phyloP scores from a whole-genome alignment of 2,329 filamentous ascomycete genomes.

The Nothomitra cinnamomea region DNA sequence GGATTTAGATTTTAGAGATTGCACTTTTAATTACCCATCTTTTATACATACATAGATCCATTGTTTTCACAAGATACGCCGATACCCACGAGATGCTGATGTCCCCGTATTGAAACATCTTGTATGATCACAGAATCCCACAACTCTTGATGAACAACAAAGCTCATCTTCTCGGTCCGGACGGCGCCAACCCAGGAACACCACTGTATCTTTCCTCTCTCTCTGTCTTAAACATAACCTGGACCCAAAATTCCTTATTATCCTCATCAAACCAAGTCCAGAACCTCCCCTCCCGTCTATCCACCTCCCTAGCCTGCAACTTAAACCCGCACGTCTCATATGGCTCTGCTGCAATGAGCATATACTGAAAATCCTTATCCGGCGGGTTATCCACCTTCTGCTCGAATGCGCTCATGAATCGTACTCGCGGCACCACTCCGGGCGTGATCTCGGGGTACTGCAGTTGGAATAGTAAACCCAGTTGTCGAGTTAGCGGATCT shows the following conservation, averaged over 20 bases:
- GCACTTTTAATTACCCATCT: too few species aligned
- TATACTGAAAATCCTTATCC: constrained; percentile 86
- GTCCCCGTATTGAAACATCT: too few species aligned
- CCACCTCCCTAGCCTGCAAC: constrained; percentile 81
- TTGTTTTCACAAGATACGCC: too few species aligned
- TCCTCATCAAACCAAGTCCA: constrained; percentile 95
- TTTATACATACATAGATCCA: too few species aligned
- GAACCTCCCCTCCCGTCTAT: constrained; percentile 71
- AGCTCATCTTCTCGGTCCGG: background rate
- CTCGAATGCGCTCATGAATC: constrained; percentile 96
- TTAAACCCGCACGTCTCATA: constrained; percentile 98
- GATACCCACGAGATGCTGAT: too few species aligned
- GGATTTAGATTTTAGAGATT: too few species aligned
- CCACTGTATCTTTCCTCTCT: constrained; percentile 73
- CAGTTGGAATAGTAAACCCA: constrained; percentile 86
- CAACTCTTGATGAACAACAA: too few species aligned
- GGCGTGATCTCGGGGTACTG: constrained; percentile 81
- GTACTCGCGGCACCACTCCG: constrained; percentile 62
- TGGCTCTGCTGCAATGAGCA: constrained; percentile 87
- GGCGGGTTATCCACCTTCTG: constrained; percentile 85
- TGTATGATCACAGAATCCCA: too few species aligned
- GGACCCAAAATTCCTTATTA: constrained; percentile 92
- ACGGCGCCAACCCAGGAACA: constrained; percentile 44
- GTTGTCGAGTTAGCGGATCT: constrained; percentile 74
- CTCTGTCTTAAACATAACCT: constrained; percentile 97